These are phyloP conservation scores for Penicillium crustosum DNA, from an alignment of 2,329 filamentous ascomycete genomes.

Conservation along the genomic window DNA sequence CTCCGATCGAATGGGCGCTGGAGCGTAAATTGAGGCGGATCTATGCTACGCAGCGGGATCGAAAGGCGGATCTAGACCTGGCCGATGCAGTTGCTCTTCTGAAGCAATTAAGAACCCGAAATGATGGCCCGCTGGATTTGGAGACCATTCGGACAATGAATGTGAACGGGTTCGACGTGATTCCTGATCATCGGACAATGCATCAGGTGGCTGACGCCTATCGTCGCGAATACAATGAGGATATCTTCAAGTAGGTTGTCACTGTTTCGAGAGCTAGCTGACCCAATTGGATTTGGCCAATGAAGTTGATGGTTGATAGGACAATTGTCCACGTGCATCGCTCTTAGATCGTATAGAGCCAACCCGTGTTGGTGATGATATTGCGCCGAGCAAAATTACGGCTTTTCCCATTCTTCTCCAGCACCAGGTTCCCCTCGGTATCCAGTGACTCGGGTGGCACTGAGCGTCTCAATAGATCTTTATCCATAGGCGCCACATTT, in stretches of 20 bases:
- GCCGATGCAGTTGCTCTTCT: conserved; percentile 33
- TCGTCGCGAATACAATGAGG: conserved; percentile 25
- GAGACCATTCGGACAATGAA: conserved; percentile 31
- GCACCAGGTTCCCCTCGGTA: conserved; percentile 20
- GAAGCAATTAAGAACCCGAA: conserved; percentile 24
- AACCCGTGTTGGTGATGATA: conserved; percentile 29
- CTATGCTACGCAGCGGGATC: conserved; percentile 21
- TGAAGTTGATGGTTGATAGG: background rate
- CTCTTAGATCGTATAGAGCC: conserved; percentile 28
- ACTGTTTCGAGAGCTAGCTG: background rate
- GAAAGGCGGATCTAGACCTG: conserved; percentile 31
- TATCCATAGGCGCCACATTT: conserved; percentile 18
- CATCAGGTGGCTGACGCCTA: conserved; percentile 31
- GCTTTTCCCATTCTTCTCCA: conserved; percentile 21
- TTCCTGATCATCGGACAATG: conserved; percentile 32
- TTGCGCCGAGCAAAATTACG: conserved; percentile 25
- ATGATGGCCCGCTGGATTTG: conserved; percentile 25
- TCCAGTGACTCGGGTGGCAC: conserved; percentile 17
- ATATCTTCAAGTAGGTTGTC: conserved; percentile 20
- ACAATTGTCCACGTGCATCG: background rate
- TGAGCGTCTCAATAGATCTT: conserved; percentile 3
- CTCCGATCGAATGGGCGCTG: conserved; percentile 38
- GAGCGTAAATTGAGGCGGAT: conserved; percentile 38
- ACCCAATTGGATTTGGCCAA: background rate
- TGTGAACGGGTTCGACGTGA: conserved; percentile 29